These are phyloP conservation scores for Pleurotus tuber-regium DNA, from an alignment of 768 basidiomycete genomes.

Conservation along the genomic window DNA sequence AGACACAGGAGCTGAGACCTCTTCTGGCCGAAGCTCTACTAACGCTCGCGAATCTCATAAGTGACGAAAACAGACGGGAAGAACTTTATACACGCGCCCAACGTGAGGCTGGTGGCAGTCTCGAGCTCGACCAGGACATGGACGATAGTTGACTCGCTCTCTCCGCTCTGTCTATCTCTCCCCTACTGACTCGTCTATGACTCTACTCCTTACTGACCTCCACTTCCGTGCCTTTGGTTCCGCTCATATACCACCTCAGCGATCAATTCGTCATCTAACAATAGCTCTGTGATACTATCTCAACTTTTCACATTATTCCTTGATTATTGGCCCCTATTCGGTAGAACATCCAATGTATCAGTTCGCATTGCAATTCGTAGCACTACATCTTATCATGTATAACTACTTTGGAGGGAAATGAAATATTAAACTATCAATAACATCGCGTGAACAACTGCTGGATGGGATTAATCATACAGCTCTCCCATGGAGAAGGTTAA, in stretches of 20 bases:
- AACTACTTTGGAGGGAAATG: constrained; percentile 7
- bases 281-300: background rate
- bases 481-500: too few relatives aligned
- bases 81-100: constrained; percentile 51
- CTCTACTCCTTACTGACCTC: background rate
- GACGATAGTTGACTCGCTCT: constrained; percentile 17
- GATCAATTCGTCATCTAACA: background rate
- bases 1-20: constrained; percentile 25
- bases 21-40: constrained; percentile 53
- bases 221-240: background rate
- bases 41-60: constrained; percentile 57
- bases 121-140: constrained; percentile 29
- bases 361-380: constrained; percentile 1
- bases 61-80: constrained; percentile 45
- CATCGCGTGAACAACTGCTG: too few relatives aligned
- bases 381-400: background rate
- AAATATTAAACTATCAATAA: background rate
- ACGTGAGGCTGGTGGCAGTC: constrained; percentile 39
- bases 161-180: background rate
- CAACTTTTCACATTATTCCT: constrained; percentile 3
- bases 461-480: too few relatives aligned
- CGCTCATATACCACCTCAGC: background rate
- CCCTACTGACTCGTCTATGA: background rate
- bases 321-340: constrained; percentile 1
- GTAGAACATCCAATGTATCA: constrained; percentile 4